Conservation (phyloP, 371 early-diverging fungal species). For the Lichtheimia ramosa region DNA sequence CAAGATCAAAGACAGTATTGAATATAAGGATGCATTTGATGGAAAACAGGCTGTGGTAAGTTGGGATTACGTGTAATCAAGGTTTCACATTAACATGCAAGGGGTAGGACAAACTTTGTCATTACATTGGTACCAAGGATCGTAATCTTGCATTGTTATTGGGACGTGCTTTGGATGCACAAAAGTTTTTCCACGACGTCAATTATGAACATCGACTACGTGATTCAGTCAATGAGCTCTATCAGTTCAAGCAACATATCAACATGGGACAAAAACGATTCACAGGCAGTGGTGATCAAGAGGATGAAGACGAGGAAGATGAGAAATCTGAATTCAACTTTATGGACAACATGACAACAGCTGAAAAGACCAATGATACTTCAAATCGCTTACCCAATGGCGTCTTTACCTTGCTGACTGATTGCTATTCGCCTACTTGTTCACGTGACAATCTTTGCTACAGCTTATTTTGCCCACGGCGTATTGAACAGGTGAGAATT, state of each 20-base stretch:
- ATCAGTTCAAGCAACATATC: constrained; percentile 64
- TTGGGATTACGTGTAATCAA: neutral
- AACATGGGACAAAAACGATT: constrained; percentile 7
- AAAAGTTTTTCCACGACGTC: constrained; percentile 89
- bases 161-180: constrained; percentile 87
- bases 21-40: constrained; percentile 79
- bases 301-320: constrained; percentile 30
- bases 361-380: neutral
- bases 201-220: constrained; percentile 80
- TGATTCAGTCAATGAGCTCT: constrained; percentile 79
- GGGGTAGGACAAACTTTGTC: constrained; percentile 66
- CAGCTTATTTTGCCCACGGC: constrained; percentile 79
- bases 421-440: constrained; percentile 93
- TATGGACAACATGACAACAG: constrained; percentile 2
- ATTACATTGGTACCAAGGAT: constrained; percentile 78
- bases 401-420: constrained; percentile 83
- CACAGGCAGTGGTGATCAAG: constrained; percentile 6
- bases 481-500: constrained; percentile 55
- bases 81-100: neutral
- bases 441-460: constrained; percentile 80
- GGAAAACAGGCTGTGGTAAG: constrained; percentile 85
- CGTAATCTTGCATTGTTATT: constrained; percentile 82
- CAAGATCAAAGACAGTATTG: constrained; percentile 75
- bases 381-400: constrained; percentile 63
- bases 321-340: constrained; percentile 16